Percentiles rank a stretch among this genome's conserved stretches.
Conservation (phyloP, 345 rosid species). For the Citropsis articulata region DNA sequence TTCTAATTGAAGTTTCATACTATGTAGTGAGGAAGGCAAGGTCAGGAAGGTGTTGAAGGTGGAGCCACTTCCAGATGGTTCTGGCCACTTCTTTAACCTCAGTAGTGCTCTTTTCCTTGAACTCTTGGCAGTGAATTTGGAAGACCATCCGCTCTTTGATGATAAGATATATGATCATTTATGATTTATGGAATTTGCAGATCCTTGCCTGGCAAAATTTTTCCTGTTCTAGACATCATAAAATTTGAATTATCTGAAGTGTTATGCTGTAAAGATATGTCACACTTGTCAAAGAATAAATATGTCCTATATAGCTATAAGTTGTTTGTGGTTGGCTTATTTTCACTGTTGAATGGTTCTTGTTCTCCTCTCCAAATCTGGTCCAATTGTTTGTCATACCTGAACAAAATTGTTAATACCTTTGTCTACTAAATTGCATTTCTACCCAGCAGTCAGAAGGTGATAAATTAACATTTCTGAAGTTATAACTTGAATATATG, state of each 20-base stretch:
- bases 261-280: neutral
- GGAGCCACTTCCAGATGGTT: conserved; percentile 93
- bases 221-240: neutral
- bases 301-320: neutral
- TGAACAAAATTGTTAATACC: neutral
- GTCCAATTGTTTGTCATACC: neutral
- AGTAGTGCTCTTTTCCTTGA: conserved; percentile 48
- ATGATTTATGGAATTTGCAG: conserved; percentile 1
- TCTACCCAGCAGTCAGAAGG: neutral
- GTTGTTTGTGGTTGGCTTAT: neutral
- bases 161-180: neutral
- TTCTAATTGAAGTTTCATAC: conserved; percentile 5
- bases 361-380: neutral
- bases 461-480: neutral
- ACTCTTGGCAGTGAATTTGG: conserved; percentile 6
- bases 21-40: conserved; percentile 86
- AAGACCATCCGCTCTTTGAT: conserved; percentile 12
- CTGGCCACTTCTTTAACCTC: conserved; percentile 91
- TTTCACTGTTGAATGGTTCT: neutral
- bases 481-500: neutral
- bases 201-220: neutral
- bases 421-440: neutral
- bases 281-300: neutral
- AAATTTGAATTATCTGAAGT: neutral
- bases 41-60: conserved; percentile 89